These are phyloP conservation scores for Tylopilus vinaceipallidus DNA, from an alignment of 768 basidiomycete species.

Conservation along the genomic window DNA sequence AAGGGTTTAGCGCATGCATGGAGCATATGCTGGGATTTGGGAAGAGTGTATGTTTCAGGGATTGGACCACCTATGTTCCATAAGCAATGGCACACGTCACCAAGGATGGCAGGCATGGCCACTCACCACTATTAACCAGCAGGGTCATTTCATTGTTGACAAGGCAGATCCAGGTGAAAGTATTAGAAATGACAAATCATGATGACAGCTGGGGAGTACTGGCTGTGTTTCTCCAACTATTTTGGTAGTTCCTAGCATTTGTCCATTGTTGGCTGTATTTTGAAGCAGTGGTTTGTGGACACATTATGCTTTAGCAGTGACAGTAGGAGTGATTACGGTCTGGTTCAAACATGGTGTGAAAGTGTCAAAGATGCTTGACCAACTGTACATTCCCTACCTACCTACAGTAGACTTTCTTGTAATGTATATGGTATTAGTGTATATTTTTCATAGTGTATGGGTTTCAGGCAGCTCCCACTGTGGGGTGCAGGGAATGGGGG, in stretches of 20 bases:
- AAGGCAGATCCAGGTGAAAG: not conserved
- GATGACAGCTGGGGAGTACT: not conserved
- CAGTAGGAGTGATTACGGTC: not conserved
- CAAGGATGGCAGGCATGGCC: not conserved
- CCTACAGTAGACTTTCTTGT: not conserved
- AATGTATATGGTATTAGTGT: not conserved
- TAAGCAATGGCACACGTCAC: not conserved
- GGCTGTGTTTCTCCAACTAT: not conserved
- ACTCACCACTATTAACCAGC: not conserved
- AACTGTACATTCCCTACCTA: not conserved
- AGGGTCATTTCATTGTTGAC: not conserved
- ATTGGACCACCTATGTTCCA: no score
- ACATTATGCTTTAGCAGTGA: not conserved
- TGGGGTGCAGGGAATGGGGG: no score
- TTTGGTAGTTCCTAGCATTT: not conserved
- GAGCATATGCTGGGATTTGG: not conserved
- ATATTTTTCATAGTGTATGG: not conserved
- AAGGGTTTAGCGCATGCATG: not conserved
- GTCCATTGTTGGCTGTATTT: not conserved
- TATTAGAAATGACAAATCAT: not conserved
- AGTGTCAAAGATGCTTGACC: not conserved
- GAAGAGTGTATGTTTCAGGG: not conserved
- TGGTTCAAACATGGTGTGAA: conserved; percentile 2
- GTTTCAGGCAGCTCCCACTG: not conserved
- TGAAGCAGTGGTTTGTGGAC: conserved; percentile 8